Evolutionary conservation across 805 yeast species (phyloP), one percentile per base, ranked within the genome.

Genomic region (Starmerella vaccinii): DNA sequence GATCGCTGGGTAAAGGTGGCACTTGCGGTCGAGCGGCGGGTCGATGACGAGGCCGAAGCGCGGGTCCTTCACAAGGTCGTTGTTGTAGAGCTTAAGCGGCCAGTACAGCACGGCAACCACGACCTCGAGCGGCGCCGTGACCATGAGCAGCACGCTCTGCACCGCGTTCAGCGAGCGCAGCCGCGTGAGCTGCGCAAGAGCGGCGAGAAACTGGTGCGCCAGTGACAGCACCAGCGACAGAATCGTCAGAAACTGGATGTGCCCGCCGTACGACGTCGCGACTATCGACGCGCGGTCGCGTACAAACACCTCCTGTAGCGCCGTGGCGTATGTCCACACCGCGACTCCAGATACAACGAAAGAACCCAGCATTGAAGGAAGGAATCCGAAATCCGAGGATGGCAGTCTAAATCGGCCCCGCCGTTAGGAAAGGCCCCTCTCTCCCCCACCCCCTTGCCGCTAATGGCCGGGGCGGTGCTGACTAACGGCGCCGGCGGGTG

Each of bases 201-300:
- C 47, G 46, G 63, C 58, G 37, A 57, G 13, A 49, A 59, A 19
- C 43, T 55, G 59, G 46, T 56, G 59, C 18, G 50, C 33, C 19
- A 57, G 49, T 23, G 61, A 24, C 51, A 60, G 52, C 47, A 52
- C 35, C 35, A 63, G 50, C 24, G 61, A 59, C 49, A 59, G 51
- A 37, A 61, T 60, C 27, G 70, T 66, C 46, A 66, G 59, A 64
- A 67, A 47, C 53, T 59, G 60, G 52, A 57, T 47, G 53, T 75
- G 57, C 69, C 78, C 63, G 29, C 69, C 68, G 46, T 55, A 60
- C 18, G 60, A 53, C 21, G 49, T 29, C 22, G 54, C 49, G 12
- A 55, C 44, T 13, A 57, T 47, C 12, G 57, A 39, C 18, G 50
- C 15, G 15, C 57, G 13, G 42, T 51, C 57, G 9, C 50, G 50